phyloP scores from a whole-genome alignment of 805 yeast species.

The Lipomyces yamanashiensis region DNA sequence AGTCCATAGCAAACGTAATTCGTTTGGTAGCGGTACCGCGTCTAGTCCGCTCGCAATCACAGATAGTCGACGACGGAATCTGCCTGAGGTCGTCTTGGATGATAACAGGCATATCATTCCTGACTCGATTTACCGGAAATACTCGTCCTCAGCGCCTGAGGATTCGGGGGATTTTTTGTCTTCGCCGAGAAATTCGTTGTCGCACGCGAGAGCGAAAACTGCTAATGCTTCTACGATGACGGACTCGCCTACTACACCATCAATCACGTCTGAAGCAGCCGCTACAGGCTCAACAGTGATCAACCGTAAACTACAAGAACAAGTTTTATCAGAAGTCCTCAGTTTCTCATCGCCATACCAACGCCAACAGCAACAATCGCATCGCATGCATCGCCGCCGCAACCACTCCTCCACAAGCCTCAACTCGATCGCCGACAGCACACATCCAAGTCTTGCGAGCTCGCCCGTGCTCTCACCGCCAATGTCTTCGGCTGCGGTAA shows the following conservation, averaged over 20 bases:
- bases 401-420: conserved; percentile 7
- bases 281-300: conserved; percentile 64
- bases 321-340: conserved; percentile 74
- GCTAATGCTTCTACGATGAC: background rate
- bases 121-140: conserved; percentile 69
- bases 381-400: background rate
- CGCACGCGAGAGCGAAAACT: background rate
- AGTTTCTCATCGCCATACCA: conserved; percentile 49
- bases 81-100: conserved; percentile 84
- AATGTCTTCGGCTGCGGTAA: conserved; percentile 5
- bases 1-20: background rate
- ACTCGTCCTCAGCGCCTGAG: conserved; percentile 53
- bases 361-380: conserved; percentile 5
- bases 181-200: background rate
- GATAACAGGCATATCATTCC: conserved; percentile 94
- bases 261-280: conserved; percentile 26
- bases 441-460: background rate
- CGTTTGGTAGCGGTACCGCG: background rate
- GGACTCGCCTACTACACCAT: background rate
- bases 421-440: background rate
- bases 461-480: background rate
- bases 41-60: background rate
- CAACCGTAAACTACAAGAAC: conserved; percentile 71
- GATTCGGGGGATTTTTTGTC: conserved; percentile 19
- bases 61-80: conserved; percentile 1